Percentiles rank a stretch among this genome's conserved stretches.
Conservation (phyloP, 2,329 filamentous ascomycete genomes). For the Trichoderma sp. region DNA sequence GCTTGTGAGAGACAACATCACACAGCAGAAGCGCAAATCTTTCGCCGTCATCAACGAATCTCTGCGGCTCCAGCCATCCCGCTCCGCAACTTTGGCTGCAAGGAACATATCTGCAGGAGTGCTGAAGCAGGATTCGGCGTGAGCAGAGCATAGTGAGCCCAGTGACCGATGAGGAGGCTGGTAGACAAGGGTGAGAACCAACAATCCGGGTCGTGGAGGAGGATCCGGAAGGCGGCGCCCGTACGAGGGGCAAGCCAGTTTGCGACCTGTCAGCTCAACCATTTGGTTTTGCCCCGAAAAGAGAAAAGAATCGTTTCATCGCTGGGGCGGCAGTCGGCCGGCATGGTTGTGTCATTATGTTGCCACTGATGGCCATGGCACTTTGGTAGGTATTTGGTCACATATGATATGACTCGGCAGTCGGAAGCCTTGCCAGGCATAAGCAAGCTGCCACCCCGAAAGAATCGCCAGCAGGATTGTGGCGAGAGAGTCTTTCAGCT, state of each 20-base stretch:
- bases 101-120: neutral
- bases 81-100: neutral
- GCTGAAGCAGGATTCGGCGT: neutral
- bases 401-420: neutral
- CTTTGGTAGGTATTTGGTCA: neutral
- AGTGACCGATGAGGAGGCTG: neutral
- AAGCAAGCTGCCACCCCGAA: neutral
- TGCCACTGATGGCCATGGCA: neutral
- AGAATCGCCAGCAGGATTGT: neutral
- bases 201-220: neutral
- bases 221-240: neutral
- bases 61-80: neutral
- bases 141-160: neutral
- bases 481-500: neutral
- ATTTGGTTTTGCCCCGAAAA: too few species aligned
- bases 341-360: neutral
- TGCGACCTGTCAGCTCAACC: too few species aligned
- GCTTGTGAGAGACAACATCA: neutral
- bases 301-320: too few species aligned
- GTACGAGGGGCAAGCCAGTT: neutral
- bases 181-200: neutral
- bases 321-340: neutral
- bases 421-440: neutral
- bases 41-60: neutral
- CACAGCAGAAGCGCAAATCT: neutral